Evolutionary conservation across 2,329 filamentous ascomycete genomes (phyloP).

Genomic region (Epichloe baconii): DNA sequence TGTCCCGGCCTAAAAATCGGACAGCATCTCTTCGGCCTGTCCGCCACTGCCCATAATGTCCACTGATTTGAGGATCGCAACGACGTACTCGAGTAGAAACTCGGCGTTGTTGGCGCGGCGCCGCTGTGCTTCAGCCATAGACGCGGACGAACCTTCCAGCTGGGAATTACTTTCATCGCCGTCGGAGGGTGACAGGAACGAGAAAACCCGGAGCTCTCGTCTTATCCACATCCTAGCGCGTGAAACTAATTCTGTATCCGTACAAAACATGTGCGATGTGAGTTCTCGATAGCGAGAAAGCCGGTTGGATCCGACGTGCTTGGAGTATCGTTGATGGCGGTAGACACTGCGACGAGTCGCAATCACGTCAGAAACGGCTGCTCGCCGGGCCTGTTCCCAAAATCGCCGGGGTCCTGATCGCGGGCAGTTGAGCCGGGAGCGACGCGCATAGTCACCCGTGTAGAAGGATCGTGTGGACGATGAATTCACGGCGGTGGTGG

Average conservation of each 20-base stretch:
- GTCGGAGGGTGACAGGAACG: constrained; percentile 42
- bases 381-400: constrained; percentile 1
- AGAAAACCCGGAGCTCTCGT: constrained; percentile 73
- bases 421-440: not conserved
- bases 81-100: constrained; percentile 73
- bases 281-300: constrained; percentile 65
- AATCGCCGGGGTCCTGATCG: constrained; percentile 1
- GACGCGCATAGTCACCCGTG: not conserved
- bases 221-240: constrained; percentile 72
- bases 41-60: constrained; percentile 70
- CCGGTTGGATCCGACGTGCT: constrained; percentile 71
- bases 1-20: constrained; percentile 66
- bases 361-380: constrained; percentile 8
- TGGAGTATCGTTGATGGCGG: constrained; percentile 55
- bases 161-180: constrained; percentile 11
- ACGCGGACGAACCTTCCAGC: not conserved
- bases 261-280: constrained; percentile 51
- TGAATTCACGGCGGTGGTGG: constrained; percentile 2
- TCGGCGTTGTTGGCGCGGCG: constrained; percentile 47
- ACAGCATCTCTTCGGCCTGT: constrained; percentile 64
- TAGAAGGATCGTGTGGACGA: not conserved
- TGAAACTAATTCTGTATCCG: constrained; percentile 54
- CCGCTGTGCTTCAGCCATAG: constrained; percentile 29
- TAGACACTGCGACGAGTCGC: constrained; percentile 59
- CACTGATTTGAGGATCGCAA: constrained; percentile 70